These are phyloP conservation scores for Penicillium sp. DNA, from an alignment of 2,329 filamentous ascomycete genomes.

Conservation along the genomic window DNA sequence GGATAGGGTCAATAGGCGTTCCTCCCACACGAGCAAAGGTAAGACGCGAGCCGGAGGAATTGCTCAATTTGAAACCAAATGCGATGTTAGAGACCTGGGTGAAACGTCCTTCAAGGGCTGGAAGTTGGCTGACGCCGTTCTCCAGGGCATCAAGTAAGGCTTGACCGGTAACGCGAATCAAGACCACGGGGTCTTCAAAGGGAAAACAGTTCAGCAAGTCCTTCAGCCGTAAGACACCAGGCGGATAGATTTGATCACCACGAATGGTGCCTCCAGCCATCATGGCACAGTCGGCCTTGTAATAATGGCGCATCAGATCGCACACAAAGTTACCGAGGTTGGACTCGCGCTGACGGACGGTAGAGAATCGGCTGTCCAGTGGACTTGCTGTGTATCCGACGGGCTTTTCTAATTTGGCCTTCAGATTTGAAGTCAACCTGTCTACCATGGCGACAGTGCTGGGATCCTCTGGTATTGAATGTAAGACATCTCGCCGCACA, in stretches of 20 bases:
- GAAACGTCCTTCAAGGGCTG: slow-evolving; percentile 77
- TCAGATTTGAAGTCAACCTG: slow-evolving; percentile 65
- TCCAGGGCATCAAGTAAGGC: slow-evolving; percentile 75
- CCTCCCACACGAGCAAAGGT: slow-evolving; percentile 56
- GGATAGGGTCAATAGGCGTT: slow-evolving; percentile 55
- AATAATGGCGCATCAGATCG: slow-evolving; percentile 82
- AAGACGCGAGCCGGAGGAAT: slow-evolving; percentile 57
- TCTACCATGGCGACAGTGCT: slow-evolving; percentile 58
- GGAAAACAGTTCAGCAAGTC: slow-evolving; percentile 88
- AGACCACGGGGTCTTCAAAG: slow-evolving; percentile 83
- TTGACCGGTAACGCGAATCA: slow-evolving; percentile 64
- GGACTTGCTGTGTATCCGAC: slow-evolving; percentile 77
- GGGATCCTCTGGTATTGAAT: slow-evolving; percentile 59
- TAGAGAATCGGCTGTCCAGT: slow-evolving; percentile 79
- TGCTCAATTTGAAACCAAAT: slow-evolving; percentile 64
- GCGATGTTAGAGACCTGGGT: slow-evolving; percentile 79
- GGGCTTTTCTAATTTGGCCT: slow-evolving; percentile 71
- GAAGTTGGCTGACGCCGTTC: slow-evolving; percentile 74
- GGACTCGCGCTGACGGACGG: slow-evolving; percentile 68
- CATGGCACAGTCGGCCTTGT: slow-evolving; percentile 71
- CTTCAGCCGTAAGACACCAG: slow-evolving; percentile 68
- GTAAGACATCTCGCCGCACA: slow-evolving; percentile 65
- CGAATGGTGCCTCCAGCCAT: slow-evolving; percentile 83
- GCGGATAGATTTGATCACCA: slow-evolving; percentile 82
- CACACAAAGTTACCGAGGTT: slow-evolving; percentile 89